A percentile compares a stretch with the other conserved stretches of the same genome.
Evolutionary conservation across 176 grass and related monocot species (phyloP).

Genomic region (Oryza punctata): DNA sequence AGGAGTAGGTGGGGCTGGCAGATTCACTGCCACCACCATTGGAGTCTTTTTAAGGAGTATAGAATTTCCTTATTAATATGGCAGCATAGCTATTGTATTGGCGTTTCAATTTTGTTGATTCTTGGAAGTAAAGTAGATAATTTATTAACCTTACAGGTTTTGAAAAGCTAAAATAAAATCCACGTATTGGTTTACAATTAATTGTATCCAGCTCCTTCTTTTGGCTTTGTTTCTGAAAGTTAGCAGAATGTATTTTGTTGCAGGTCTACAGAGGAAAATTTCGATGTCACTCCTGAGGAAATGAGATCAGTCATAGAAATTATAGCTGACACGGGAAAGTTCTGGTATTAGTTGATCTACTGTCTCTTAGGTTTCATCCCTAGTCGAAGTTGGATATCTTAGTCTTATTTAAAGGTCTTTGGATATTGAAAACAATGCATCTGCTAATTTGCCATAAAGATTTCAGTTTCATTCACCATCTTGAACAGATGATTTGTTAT

Average conservation of each 20-base stretch:
- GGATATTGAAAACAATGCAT: background rate
- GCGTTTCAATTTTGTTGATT: background rate
- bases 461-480: slow-evolving; percentile 21
- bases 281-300: slow-evolving; percentile 64
- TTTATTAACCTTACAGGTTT: background rate
- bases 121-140: background rate
- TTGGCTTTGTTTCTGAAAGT: slow-evolving; percentile 28
- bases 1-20: no score
- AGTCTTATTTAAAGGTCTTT: slow-evolving; percentile 11
- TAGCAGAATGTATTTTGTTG: slow-evolving; percentile 34
- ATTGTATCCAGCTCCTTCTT: background rate
- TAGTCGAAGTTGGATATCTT: slow-evolving; percentile 17
- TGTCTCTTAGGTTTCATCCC: slow-evolving; percentile 1
- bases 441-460: background rate
- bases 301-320: slow-evolving; percentile 82
- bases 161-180: background rate
- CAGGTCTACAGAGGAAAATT: slow-evolving; percentile 48
- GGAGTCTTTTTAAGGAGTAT: no score
- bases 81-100: background rate
- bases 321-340: slow-evolving; percentile 80
- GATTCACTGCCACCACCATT: no score
- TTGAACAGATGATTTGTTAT: background rate
- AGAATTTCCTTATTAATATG: background rate
- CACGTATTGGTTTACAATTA: background rate
- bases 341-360: slow-evolving; percentile 64